Evolutionary conservation across 257 asterid species (phyloP).

Genomic region (Coffea canephora): DNA sequence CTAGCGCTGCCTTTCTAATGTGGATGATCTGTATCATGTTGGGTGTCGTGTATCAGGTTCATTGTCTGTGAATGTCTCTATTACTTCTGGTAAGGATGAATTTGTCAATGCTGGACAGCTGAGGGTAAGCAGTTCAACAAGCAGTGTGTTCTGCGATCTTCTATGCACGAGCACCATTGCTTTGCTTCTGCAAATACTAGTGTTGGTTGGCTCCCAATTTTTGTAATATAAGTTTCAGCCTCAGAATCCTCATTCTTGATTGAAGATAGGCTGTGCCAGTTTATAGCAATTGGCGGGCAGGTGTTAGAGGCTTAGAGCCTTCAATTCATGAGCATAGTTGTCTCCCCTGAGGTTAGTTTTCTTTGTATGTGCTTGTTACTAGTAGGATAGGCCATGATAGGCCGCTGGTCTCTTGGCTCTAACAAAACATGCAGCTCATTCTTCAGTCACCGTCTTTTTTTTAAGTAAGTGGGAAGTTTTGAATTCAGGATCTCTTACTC

Average conservation of each 20-base stretch:
- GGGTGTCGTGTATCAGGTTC: constrained; percentile 54
- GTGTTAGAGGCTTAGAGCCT: neutral
- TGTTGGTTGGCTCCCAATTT: constrained; percentile 33
- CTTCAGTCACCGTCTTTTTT: neutral
- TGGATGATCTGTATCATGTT: neutral
- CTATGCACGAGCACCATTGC: constrained; percentile 13
- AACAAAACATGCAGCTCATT: neutral
- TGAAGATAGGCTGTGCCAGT: constrained; percentile 17
- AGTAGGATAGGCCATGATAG: constrained; percentile 5
- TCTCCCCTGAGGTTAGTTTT: neutral
- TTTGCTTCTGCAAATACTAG: constrained; percentile 22
- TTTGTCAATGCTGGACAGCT: constrained; percentile 65
- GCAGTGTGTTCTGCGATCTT: constrained; percentile 13
- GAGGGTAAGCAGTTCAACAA: constrained; percentile 56
- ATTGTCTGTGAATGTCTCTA: constrained; percentile 70
- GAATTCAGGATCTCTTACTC: too few relatives aligned
- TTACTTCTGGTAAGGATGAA: constrained; percentile 75
- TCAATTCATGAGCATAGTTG: constrained; percentile 6
- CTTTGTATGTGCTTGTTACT: neutral
- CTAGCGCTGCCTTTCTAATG: neutral
- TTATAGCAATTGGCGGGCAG: constrained; percentile 29
- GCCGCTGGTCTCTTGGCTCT: neutral
- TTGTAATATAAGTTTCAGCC: constrained; percentile 30
- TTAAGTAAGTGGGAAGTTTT: too few relatives aligned
- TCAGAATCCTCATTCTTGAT: constrained; percentile 7